Percentiles rank a stretch among this genome's conserved stretches.
These are phyloP conservation scores for Lasiodiplodia hormozganensis DNA, from an alignment of 2,329 filamentous ascomycete species.

Conservation along the genomic window DNA sequence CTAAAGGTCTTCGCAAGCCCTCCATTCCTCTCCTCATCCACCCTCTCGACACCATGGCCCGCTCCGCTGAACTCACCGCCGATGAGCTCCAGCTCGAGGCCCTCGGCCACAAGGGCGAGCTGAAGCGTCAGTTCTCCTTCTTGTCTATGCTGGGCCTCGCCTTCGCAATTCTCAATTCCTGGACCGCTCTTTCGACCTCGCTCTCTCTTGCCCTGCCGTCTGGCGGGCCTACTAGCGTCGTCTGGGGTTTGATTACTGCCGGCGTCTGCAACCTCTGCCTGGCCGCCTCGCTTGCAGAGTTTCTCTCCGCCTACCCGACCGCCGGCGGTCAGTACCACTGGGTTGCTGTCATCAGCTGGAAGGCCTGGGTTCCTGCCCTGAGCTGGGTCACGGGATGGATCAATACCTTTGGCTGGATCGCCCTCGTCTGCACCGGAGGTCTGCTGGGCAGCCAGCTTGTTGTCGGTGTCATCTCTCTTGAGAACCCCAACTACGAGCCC, in stretches of 20 bases:
- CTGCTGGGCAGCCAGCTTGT: constrained; percentile 72
- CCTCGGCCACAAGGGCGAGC: constrained; percentile 64
- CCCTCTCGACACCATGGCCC: constrained; percentile 14
- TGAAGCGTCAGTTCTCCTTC: constrained; percentile 64
- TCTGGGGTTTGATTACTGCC: constrained; percentile 70
- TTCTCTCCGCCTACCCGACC: constrained; percentile 69
- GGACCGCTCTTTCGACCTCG: constrained; percentile 67
- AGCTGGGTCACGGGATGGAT: constrained; percentile 78
- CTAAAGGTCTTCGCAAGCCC: neutral
- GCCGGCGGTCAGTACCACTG: constrained; percentile 70
- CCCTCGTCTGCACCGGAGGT: constrained; percentile 70
- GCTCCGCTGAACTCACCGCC: constrained; percentile 30
- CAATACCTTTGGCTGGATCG: constrained; percentile 74
- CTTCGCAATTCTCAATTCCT: constrained; percentile 69
- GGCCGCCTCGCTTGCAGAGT: constrained; percentile 73
- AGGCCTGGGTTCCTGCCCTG: constrained; percentile 65
- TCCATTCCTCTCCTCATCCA: neutral
- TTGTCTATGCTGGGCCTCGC: constrained; percentile 68
- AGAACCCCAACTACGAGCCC: constrained; percentile 63
- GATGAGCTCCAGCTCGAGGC: constrained; percentile 46
- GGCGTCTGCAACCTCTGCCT: constrained; percentile 72
- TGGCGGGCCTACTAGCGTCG: constrained; percentile 72
- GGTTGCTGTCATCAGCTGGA: constrained; percentile 71
- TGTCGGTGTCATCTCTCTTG: constrained; percentile 68
- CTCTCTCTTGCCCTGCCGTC: constrained; percentile 69